phyloP scores from a whole-genome alignment of 2,329 filamentous ascomycete species.

The Fusarium citri region DNA sequence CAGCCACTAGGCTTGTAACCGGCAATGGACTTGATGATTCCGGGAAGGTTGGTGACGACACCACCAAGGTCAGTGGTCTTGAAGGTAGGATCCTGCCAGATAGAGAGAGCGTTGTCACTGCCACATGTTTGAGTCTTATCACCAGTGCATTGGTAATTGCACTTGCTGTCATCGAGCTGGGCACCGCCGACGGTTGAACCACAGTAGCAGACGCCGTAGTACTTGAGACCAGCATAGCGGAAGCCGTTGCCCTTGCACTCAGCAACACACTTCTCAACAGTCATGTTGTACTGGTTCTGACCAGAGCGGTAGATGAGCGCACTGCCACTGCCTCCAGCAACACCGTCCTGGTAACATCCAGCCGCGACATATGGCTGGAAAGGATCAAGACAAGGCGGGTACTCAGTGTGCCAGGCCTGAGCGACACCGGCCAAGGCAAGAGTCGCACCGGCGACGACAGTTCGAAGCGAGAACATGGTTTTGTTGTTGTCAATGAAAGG shows the following conservation, averaged over 20 bases:
- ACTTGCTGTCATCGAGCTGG: conserved; percentile 63
- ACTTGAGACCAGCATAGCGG: conserved; percentile 63
- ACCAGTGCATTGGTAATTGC: conserved; percentile 66
- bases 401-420: conserved; percentile 57
- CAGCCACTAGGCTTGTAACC: conserved; percentile 72
- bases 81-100: conserved; percentile 63
- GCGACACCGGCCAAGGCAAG: conserved; percentile 53
- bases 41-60: conserved; percentile 53
- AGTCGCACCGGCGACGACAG: conserved; percentile 53
- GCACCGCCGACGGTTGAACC: conserved; percentile 64
- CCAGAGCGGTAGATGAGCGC: conserved; percentile 58
- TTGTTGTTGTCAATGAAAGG: conserved; percentile 28
- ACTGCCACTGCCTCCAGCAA: conserved; percentile 46
- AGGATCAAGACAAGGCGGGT: conserved; percentile 58
- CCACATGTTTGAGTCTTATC: conserved; percentile 61
- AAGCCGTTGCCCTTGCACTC: conserved; percentile 65
- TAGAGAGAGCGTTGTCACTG: conserved; percentile 59
- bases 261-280: conserved; percentile 60
- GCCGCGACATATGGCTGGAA: conserved; percentile 61
- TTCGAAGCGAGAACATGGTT: conserved; percentile 40
- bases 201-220: conserved; percentile 66
- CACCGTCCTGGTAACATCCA: conserved; percentile 60
- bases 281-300: conserved; percentile 55
- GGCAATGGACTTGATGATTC: conserved; percentile 49
- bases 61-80: conserved; percentile 50